These are phyloP conservation scores for Petunia hybrid DNA, from an alignment of 305 asterid genomes.

Conservation along the genomic window DNA sequence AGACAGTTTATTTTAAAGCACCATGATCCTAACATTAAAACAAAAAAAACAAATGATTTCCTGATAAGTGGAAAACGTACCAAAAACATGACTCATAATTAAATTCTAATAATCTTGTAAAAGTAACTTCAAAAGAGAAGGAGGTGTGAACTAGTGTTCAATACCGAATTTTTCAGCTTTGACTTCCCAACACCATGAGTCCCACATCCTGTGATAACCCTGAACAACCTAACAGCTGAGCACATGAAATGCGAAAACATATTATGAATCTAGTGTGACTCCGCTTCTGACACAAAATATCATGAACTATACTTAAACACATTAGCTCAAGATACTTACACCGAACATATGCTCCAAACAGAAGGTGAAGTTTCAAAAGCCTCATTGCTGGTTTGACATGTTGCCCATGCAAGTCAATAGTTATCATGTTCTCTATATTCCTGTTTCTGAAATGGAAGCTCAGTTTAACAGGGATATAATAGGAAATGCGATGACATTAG, in stretches of 20 bases:
- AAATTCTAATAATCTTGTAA: background rate
- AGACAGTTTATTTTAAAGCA: no score
- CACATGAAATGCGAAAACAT: slow-evolving; percentile 15
- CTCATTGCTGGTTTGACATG: slow-evolving; percentile 90
- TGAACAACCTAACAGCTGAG: slow-evolving; percentile 80
- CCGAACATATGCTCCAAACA: slow-evolving; percentile 88
- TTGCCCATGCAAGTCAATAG: slow-evolving; percentile 97
- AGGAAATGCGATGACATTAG: background rate
- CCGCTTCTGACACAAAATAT: background rate
- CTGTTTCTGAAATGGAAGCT: slow-evolving; percentile 65
- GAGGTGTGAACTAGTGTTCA: slow-evolving; percentile 20
- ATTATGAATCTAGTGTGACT: background rate
- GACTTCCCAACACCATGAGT: slow-evolving; percentile 92
- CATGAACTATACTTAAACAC: background rate
- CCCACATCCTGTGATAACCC: slow-evolving; percentile 95
- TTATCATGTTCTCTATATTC: slow-evolving; percentile 63
- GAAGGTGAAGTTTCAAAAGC: slow-evolving; percentile 92
- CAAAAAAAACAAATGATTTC: background rate
- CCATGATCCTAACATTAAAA: background rate
- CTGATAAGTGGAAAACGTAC: background rate
- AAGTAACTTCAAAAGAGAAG: background rate
- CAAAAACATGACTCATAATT: background rate
- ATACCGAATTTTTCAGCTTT: slow-evolving; percentile 81
- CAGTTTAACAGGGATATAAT: background rate
- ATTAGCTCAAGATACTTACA: slow-evolving; percentile 59